Base-by-base conservation (phyloP, 441 rosid species). In the Adansonia madagascariensis region DNA sequence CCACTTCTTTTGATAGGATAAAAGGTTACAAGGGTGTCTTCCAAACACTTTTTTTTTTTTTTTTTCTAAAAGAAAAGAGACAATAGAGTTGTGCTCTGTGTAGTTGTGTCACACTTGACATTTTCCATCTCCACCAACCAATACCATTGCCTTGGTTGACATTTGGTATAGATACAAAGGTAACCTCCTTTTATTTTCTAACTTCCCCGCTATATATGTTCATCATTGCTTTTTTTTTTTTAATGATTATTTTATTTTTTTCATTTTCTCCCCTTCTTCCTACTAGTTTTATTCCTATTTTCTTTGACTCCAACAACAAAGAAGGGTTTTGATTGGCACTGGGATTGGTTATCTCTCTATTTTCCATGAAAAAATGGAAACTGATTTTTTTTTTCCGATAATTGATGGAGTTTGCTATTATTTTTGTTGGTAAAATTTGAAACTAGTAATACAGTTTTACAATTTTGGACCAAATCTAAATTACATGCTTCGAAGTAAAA, bases 121-220 rank as follows among this genome's bases (percentile, higher is more conserved):
- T 20, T 22, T 61, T 56, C 52, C 56, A 17, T 6, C 39, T 67
- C 73, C 81, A 75, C 44, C 39, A 41, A 78, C 78, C 27, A 24
- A 24, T 24, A 74, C 67, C 43, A 31, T 72, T 24, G 24, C 62
- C 35, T 76, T 73, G 57, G 82, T 79, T 79, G 84, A 74, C 81
- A 74, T 74, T 83, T 82, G 66, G 39, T 17, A 10, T 27, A 11
- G n/a, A 7, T 53, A 59, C 55, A 59, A 74, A 50, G 76, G 49
- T 60, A 35, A 68, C 80, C 14, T 31, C 78, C 78, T 72, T 75
- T 78, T 55, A 49, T 49, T 47, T 44, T 66, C 39, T 44, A 57
- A 65, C 67, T 71, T 22, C 12, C 8, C 18, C 44, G 0, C 8
- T 47, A 50, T 27, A 4, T 52, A 24, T 52, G 56, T 44, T 50